These are phyloP conservation scores for Sugiyamaella grinbergsii DNA, from an alignment of 1,139 yeast genomes.

Conservation along the genomic window DNA sequence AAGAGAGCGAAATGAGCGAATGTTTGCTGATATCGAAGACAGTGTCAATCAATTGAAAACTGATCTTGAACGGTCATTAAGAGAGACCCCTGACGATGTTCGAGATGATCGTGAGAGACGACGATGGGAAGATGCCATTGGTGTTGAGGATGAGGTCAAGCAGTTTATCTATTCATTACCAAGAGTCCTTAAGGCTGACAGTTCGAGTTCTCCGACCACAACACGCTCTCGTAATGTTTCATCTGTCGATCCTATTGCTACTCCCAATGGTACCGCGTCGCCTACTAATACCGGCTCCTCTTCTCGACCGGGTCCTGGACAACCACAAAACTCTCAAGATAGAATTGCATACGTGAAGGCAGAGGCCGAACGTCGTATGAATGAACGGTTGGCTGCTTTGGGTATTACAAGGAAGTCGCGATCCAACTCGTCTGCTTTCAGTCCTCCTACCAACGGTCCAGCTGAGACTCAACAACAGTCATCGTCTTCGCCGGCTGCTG, in stretches of 20 bases:
- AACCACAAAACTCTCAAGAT: conserved; percentile 35
- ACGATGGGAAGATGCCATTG: conserved; percentile 86
- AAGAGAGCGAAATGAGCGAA: conserved; percentile 53
- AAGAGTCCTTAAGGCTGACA: conserved; percentile 23
- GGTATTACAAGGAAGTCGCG: conserved; percentile 59
- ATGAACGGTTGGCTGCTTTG: conserved; percentile 80
- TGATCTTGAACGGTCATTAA: conserved; percentile 51
- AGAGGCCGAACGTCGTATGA: conserved; percentile 88
- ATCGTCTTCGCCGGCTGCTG: conserved; percentile 20
- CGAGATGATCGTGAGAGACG: conserved; percentile 57
- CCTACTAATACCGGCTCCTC: too few relatives aligned
- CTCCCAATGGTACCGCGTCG: too few relatives aligned
- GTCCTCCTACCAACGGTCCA: conserved; percentile 30
- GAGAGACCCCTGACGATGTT: conserved; percentile 41
- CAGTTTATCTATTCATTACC: conserved; percentile 62
- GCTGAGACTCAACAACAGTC: conserved; percentile 18
- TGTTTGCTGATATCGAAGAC: conserved; percentile 69
- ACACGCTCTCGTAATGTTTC: conserved; percentile 9
- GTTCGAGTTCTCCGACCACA: conserved; percentile 14
- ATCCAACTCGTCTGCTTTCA: conserved; percentile 29
- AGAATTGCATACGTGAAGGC: conserved; percentile 84
- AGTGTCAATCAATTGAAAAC: conserved; percentile 73
- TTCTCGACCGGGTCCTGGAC: conserved; percentile 24
- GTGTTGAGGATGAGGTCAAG: conserved; percentile 68
- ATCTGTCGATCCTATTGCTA: conserved; percentile 8